Percentiles rank a stretch among this genome's conserved stretches.
Conservation (phyloP, 805 yeast species). For the Phaffomyces thermotolerans region DNA sequence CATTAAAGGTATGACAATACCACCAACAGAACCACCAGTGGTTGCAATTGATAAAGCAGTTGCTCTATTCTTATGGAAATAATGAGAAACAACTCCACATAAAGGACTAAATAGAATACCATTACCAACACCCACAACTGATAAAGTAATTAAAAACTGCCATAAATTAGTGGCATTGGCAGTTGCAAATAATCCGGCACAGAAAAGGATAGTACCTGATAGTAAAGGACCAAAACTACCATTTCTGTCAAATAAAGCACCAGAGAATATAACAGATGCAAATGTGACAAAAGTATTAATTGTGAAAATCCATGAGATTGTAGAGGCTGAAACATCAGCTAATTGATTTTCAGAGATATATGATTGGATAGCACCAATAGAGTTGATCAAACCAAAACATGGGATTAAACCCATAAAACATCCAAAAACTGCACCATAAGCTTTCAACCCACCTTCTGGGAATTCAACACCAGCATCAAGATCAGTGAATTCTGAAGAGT, state of each 20-base stretch:
- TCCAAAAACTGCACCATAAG: slow-evolving; percentile 54
- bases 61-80: slow-evolving; percentile 57
- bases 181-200: slow-evolving; percentile 48
- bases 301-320: slow-evolving; percentile 64
- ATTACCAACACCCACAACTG: slow-evolving; percentile 51
- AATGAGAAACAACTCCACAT: slow-evolving; percentile 56
- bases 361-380: slow-evolving; percentile 62
- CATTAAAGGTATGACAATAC: slow-evolving; percentile 47
- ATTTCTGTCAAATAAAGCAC: slow-evolving; percentile 54
- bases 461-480: slow-evolving; percentile 21
- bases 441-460: slow-evolving; percentile 52
- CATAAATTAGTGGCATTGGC: slow-evolving; percentile 47
- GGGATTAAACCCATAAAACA: slow-evolving; percentile 52
- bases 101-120: slow-evolving; percentile 57
- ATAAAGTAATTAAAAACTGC: slow-evolving; percentile 57
- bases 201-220: slow-evolving; percentile 38
- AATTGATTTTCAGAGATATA: slow-evolving; percentile 51
- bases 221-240: slow-evolving; percentile 44
- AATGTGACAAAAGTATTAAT: slow-evolving; percentile 47
- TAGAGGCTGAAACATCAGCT: slow-evolving; percentile 38
- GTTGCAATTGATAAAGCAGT: slow-evolving; percentile 45
- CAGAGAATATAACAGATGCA: slow-evolving; percentile 47
- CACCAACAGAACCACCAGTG: slow-evolving; percentile 52
- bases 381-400: slow-evolving; percentile 51
- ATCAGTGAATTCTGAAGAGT: neutral